phyloP scores from a whole-genome alignment of 2,329 filamentous ascomycete genomes.

The Cercospora canescens region DNA sequence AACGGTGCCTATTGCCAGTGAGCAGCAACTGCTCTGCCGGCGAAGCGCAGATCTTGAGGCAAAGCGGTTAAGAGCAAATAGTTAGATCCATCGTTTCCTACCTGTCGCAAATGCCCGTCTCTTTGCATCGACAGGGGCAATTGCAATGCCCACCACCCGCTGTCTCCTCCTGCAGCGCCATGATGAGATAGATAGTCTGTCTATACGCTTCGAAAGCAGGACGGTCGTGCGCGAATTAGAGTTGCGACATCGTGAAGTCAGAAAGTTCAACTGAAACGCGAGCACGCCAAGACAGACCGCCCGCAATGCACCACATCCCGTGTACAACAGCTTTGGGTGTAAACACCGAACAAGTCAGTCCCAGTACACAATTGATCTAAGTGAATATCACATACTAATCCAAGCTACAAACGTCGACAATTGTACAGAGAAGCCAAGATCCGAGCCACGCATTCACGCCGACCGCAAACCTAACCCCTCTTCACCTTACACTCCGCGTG shows the following conservation, averaged over 20 bases:
- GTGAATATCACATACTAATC: no score
- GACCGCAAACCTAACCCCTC: not conserved
- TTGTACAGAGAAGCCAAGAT: no score
- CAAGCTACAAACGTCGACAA: no score
- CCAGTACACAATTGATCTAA: no score
- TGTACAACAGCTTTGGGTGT: no score
- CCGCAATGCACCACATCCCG: no score
- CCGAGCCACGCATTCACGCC: no score
- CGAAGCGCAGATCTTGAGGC: not conserved
- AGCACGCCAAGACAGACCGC: not conserved
- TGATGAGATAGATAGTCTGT: not conserved
- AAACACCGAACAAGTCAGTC: no score
- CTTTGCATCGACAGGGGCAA: not conserved
- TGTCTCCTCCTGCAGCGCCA: not conserved
- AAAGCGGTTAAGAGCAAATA: not conserved
- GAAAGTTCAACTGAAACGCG: not conserved
- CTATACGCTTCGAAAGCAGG: not conserved
- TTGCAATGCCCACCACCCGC: not conserved
- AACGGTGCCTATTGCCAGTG: not conserved
- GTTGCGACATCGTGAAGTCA: not conserved
- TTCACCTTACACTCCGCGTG: slow-evolving; percentile 11
- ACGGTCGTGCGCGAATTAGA: not conserved
- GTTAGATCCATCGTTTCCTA: not conserved
- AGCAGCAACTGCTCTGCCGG: not conserved
- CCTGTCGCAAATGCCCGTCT: not conserved